A percentile compares a stretch with the other conserved stretches of the same genome.
Evolutionary conservation across 2,329 filamentous ascomycete species (phyloP).

Genomic region (Ceratocystiopsis sp.): DNA sequence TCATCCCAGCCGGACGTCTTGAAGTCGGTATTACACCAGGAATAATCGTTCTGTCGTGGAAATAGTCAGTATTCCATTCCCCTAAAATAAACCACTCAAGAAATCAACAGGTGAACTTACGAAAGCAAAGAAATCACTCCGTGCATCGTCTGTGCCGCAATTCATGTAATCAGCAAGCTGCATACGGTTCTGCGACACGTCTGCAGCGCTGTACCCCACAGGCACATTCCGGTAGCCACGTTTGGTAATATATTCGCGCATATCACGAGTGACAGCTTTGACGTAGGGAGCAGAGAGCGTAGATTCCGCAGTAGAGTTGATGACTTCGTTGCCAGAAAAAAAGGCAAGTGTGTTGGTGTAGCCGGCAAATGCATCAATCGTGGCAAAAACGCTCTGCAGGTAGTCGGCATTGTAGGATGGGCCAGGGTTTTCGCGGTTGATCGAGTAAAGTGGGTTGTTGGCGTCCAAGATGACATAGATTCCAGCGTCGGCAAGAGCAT

Average conservation of each 20-base stretch:
- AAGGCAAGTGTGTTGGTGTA: constrained; percentile 80
- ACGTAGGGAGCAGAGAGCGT: constrained; percentile 54
- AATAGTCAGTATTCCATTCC: constrained; percentile 5
- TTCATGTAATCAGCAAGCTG: constrained; percentile 88
- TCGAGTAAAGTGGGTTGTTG: constrained; percentile 76
- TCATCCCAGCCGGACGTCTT: constrained; percentile 60
- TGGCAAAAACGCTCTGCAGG: constrained; percentile 71
- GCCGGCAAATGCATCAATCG: constrained; percentile 64
- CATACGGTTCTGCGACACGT: constrained; percentile 70
- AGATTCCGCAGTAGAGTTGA: constrained; percentile 48
- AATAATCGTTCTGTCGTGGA: constrained; percentile 53
- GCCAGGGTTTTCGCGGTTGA: constrained; percentile 60
- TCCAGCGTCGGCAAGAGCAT: constrained; percentile 57
- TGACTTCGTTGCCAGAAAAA: constrained; percentile 70
- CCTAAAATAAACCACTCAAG: background rate
- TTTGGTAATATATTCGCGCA: constrained; percentile 50
- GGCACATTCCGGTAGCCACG: constrained; percentile 48
- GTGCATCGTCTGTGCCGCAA: constrained; percentile 68
- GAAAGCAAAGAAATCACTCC: constrained; percentile 78
- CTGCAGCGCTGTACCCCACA: constrained; percentile 64
- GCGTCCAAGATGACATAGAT: constrained; percentile 89
- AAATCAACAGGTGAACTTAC: constrained; percentile 12
- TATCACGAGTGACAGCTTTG: constrained; percentile 64
- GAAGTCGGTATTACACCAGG: constrained; percentile 64
- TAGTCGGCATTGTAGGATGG: constrained; percentile 77